These are phyloP conservation scores for Erysimum cheiri DNA, from an alignment of 441 rosid genomes.

Conservation along the genomic window DNA sequence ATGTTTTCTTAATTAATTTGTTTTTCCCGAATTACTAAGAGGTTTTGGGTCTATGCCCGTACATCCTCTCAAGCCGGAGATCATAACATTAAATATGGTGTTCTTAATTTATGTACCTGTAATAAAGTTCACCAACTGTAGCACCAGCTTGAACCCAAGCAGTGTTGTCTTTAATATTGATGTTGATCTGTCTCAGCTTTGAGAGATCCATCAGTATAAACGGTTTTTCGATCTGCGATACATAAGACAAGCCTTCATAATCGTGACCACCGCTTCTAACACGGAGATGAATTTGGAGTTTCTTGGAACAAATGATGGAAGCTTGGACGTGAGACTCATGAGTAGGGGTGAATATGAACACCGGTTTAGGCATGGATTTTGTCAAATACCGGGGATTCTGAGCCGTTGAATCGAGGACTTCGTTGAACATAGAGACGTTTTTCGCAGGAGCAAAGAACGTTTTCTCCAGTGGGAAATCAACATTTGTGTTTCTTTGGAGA, in stretches of 20 bases:
- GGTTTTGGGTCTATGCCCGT: too few relatives aligned
- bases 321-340: constrained; percentile 63
- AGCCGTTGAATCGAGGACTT: constrained; percentile 58
- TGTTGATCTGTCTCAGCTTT: constrained; percentile 49
- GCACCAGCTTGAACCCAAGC: constrained; percentile 77
- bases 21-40: too few relatives aligned
- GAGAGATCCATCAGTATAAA: constrained; percentile 60
- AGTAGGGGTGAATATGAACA: constrained; percentile 64
- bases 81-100: too few relatives aligned
- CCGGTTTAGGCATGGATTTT: constrained; percentile 60
- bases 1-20: too few relatives aligned
- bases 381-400: constrained; percentile 59
- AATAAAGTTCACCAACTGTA: constrained; percentile 66
- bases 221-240: constrained; percentile 50
- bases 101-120: constrained; percentile 41
- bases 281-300: constrained; percentile 56
- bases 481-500: constrained; percentile 45
- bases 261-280: constrained; percentile 78
- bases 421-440: constrained; percentile 46
- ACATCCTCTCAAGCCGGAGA: too few relatives aligned
- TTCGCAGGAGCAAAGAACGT: constrained; percentile 48
- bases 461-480: constrained; percentile 42
- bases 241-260: constrained; percentile 69
- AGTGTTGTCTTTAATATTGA: constrained; percentile 49
- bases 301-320: constrained; percentile 55